Base-by-base conservation (phyloP, 1,139 yeast species). In the Pneumocystis sp. region DNA sequence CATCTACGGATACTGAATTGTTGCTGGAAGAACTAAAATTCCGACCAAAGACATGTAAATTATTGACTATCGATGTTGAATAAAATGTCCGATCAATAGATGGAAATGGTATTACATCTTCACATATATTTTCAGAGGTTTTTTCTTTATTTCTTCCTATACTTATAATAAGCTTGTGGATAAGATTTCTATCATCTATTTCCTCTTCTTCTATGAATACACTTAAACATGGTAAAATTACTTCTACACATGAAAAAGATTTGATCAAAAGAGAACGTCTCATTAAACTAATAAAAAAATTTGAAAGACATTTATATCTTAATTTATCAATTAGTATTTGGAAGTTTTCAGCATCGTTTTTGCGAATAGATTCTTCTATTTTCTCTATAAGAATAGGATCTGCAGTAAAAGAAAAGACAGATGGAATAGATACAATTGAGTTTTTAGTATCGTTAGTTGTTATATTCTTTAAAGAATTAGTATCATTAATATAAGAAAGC, bases 161-260 rank as follows among this genome's bases (percentile, higher is more conserved):
- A 59, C 29, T 15, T 31, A 90, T 85, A 42, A 90, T 83, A 71
- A 85, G 85, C 70, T 89, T 89, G 74, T 91, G 97, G 71, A 91
- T 82, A 70, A 90, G 86, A 73, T 87, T 90, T 69, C 97, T 80
- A 34, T 89, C 89, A 67, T 87, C 85, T 63, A 91, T 84, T 72
- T 90, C 96, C 7, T 83, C 77, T 0, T 59, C 61, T 31, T 59
- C 61, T 21, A 59, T 39, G 29, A 59, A 39, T 12, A 42, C 31
- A 84, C 79, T 71, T 89, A 96, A 64, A 80, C 77, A 34, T 85
- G 74, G 7, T 82, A 76, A 1, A 80, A 76, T 21, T 76, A 74
- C 44, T 75, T 76, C 64, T 88, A 77, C 50, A 89, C 74, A 21
- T 74, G 75, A 69, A 82, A 85, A 25, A 50, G 57, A 50, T 25